Conservation (phyloP, 805 yeast genomes). For the Yarrowia osloensis region DNA sequence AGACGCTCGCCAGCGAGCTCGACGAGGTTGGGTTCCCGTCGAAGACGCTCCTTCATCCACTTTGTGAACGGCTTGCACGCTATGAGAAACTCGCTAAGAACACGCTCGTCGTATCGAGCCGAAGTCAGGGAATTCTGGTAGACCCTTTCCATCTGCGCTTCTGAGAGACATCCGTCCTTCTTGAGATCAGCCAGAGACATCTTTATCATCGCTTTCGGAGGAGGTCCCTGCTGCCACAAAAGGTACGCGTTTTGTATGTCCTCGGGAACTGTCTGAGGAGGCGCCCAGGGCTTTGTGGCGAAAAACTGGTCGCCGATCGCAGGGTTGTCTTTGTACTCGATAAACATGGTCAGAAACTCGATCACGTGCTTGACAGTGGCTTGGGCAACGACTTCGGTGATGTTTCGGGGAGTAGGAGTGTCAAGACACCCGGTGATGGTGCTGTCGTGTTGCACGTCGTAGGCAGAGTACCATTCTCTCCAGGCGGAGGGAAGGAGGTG, state of each 20-base stretch:
- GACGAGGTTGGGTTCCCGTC: no score
- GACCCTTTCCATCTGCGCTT: no score
- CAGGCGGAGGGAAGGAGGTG: not conserved
- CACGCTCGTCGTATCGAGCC: no score
- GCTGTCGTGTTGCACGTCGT: not conserved
- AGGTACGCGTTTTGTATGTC: not conserved
- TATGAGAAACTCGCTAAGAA: no score
- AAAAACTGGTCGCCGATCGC: not conserved
- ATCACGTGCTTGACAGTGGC: not conserved
- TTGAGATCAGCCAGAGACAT: not conserved
- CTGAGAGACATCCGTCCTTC: not conserved
- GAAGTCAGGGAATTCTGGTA: no score
- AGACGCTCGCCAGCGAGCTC: no score
- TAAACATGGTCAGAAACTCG: not conserved
- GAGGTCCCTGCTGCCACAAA: not conserved
- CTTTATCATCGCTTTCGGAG: not conserved
- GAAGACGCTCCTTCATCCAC: no score
- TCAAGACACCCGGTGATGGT: not conserved
- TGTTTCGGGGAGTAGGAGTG: not conserved
- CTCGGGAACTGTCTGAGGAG: not conserved
- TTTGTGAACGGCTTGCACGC: no score
- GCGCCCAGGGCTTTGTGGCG: not conserved
- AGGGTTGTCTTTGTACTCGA: not conserved
- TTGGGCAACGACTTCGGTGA: not conserved
- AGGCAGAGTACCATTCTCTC: not conserved